Percentiles rank a stretch among this genome's conserved stretches.
These are phyloP conservation scores for Monosporascus cannonballus DNA, from an alignment of 2,329 filamentous ascomycete species.

Conservation along the genomic window DNA sequence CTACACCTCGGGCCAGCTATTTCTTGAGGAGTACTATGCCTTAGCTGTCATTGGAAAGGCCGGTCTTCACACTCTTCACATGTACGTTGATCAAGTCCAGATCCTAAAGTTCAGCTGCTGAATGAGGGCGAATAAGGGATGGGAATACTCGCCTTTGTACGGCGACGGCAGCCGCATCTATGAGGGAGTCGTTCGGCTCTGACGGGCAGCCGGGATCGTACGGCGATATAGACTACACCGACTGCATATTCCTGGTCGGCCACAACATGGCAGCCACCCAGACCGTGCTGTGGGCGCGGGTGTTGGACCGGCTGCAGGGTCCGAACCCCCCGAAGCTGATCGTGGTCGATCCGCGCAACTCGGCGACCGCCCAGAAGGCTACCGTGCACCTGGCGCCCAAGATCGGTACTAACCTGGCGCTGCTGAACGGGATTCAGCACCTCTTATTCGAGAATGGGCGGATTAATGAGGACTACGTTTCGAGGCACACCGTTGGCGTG, in stretches of 20 bases:
- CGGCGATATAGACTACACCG: conserved; percentile 29
- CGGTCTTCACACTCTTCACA: conserved; percentile 30
- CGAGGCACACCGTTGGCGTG: conserved; percentile 22
- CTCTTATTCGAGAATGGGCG: conserved; percentile 29
- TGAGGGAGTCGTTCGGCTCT: conserved; percentile 31
- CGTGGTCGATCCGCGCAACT: conserved; percentile 28
- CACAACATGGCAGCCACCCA: conserved; percentile 31
- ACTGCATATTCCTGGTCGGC: conserved; percentile 30
- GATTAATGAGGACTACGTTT: conserved; percentile 25
- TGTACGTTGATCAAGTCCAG: conserved; percentile 15
- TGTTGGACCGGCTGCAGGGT: conserved; percentile 28
- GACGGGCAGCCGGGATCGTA: conserved; percentile 32
- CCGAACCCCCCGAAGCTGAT: conserved; percentile 28
- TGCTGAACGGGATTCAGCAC: conserved; percentile 32
- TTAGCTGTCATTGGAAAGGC: conserved; percentile 32
- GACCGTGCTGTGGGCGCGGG: conserved; percentile 30
- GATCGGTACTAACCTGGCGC: conserved; percentile 29
- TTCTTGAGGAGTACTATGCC: conserved; percentile 33
- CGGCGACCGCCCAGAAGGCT: conserved; percentile 27
- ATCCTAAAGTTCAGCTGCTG: no score
- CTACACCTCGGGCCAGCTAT: conserved; percentile 31
- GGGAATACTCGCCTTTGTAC: conserved; percentile 34
- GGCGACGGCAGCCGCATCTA: conserved; percentile 30
- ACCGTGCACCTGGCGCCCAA: conserved; percentile 28
- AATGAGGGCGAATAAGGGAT: conserved; percentile 20